Conservation (phyloP, 495 filamentous ascomycete species). For the Poronia punctata region DNA sequence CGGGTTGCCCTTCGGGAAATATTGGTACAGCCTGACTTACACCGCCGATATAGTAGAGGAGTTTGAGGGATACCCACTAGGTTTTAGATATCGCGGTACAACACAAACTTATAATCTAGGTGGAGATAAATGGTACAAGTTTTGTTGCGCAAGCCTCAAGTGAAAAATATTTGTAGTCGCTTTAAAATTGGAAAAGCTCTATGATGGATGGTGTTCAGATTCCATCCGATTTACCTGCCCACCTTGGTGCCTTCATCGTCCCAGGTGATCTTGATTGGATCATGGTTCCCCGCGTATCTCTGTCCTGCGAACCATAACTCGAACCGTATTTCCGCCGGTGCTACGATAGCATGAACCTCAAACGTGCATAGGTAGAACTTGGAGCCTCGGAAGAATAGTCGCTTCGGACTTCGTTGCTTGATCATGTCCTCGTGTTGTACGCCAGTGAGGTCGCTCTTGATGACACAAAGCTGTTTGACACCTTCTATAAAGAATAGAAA, state of each 20-base stretch:
- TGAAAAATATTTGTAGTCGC: too few relatives aligned
- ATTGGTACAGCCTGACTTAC: too few relatives aligned
- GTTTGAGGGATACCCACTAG: too few relatives aligned
- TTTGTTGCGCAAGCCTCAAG: too few relatives aligned
- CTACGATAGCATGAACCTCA: conserved; percentile 46
- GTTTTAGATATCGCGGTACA: too few relatives aligned
- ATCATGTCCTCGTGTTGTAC: conserved; percentile 29
- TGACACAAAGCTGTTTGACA: conserved; percentile 35
- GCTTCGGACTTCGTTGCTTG: conserved; percentile 24
- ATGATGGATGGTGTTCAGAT: too few relatives aligned
- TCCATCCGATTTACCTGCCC: too few relatives aligned
- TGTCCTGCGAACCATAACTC: conserved; percentile 46
- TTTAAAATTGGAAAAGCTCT: too few relatives aligned
- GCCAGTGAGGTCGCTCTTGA: conserved; percentile 27
- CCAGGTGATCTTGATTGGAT: conserved; percentile 46
- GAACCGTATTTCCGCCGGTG: conserved; percentile 49
- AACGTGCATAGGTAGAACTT: conserved; percentile 43
- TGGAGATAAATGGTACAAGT: too few relatives aligned
- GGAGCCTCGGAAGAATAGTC: conserved; percentile 32
- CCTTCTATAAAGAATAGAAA: conserved; percentile 18
- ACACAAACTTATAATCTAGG: too few relatives aligned
- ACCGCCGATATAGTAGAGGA: too few relatives aligned
- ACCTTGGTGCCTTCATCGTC: conserved; percentile 26
- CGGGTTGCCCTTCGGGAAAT: too few relatives aligned
- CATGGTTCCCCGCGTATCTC: conserved; percentile 39